phyloP scores from a whole-genome alignment of 2,329 filamentous ascomycete genomes.

The Neurospora sp. region DNA sequence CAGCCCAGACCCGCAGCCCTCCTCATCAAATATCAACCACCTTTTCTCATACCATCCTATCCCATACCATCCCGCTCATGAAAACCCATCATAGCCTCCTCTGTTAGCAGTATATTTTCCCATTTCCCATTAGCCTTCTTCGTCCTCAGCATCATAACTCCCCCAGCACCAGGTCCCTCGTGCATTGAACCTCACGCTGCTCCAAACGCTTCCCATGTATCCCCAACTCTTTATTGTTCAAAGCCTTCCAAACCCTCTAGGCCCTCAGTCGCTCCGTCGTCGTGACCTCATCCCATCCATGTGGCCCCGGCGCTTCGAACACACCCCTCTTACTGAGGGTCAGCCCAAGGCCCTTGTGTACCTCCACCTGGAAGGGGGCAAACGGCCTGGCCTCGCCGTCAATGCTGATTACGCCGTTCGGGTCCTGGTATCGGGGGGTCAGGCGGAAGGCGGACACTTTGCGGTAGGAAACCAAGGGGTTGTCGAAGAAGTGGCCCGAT shows the following conservation, averaged over 20 bases:
- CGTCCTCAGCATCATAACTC: not conserved
- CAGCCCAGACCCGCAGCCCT: not conserved
- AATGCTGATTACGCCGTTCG: conserved; percentile 80
- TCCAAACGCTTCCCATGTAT: not conserved
- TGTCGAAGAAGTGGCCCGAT: conserved; percentile 67
- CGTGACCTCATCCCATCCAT: conserved; percentile 34
- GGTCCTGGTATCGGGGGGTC: conserved; percentile 54
- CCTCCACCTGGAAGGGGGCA: conserved; percentile 81
- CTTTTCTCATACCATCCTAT: not conserved
- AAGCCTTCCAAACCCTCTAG: conserved; percentile 1
- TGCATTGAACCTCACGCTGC: not conserved
- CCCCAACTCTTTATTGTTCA: not conserved
- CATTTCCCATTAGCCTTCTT: not conserved
- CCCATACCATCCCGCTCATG: not conserved
- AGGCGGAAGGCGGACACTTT: conserved; percentile 86
- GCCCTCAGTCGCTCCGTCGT: conserved; percentile 20
- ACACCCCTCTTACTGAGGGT: conserved; percentile 68
- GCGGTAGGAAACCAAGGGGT: conserved; percentile 64
- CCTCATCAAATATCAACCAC: not conserved
- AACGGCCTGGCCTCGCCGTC: conserved; percentile 86
- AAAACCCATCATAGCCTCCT: not conserved
- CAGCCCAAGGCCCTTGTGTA: conserved; percentile 72
- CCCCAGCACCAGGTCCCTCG: not conserved
- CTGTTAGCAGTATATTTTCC: not conserved
- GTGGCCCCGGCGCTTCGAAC: conserved; percentile 56